Evolutionary conservation across 169 alveolate genomes (phyloP).

Genomic region (Cryptosporidium sp.): DNA sequence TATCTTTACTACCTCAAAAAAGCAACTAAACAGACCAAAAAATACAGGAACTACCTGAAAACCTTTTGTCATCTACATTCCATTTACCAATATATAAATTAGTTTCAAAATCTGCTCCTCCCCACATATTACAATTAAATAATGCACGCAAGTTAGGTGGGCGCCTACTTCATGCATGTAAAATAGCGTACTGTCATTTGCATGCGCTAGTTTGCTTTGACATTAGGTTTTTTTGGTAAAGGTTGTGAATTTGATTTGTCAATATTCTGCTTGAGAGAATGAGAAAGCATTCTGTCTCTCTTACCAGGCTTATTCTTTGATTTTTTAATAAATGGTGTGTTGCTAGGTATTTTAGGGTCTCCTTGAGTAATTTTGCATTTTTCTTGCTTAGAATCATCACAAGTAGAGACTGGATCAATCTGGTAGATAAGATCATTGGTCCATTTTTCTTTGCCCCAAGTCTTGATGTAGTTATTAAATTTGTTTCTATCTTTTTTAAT

Average conservation of each 20-base stretch:
- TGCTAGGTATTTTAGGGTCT: not conserved
- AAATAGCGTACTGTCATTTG: not conserved
- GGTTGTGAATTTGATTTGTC: not conserved
- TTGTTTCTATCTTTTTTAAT: slow-evolving; percentile 72
- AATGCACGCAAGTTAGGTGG: not conserved
- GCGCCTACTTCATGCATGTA: not conserved
- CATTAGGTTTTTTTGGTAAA: not conserved
- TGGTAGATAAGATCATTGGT: slow-evolving; percentile 7
- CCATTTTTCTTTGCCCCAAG: slow-evolving; percentile 73
- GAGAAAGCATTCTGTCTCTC: slow-evolving; percentile 44
- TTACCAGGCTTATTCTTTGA: slow-evolving; percentile 68
- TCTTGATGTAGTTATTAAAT: slow-evolving; percentile 49
- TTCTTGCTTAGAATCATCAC: not conserved
- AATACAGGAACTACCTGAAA: not conserved
- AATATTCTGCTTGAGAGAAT: not conserved
- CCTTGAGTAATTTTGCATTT: not conserved
- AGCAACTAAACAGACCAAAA: not conserved
- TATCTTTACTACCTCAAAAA: not conserved
- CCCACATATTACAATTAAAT: not conserved
- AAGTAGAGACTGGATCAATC: not conserved
- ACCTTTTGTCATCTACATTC: not conserved
- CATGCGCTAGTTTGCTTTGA: not conserved
- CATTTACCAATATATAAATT: not conserved
- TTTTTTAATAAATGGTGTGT: not conserved
- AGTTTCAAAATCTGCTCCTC: not conserved